Conservation (phyloP, 2,329 filamentous ascomycete genomes). For the Penicillium glabrum region DNA sequence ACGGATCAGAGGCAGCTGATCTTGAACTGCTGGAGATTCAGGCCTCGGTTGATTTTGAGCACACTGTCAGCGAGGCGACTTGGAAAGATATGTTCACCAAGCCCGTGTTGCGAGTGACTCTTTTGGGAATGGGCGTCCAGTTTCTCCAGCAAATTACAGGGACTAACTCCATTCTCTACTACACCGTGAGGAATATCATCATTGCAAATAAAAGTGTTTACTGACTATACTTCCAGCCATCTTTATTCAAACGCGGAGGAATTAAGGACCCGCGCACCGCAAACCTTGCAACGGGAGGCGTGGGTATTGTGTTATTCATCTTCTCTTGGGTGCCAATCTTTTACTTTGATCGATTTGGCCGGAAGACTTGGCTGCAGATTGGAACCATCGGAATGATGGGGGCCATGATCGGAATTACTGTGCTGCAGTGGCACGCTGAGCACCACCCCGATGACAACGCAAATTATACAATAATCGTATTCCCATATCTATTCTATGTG, state of each 20-base stretch:
- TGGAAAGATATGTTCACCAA: slow-evolving; percentile 17
- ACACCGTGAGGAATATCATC: slow-evolving; percentile 8
- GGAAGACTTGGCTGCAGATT: slow-evolving; percentile 20
- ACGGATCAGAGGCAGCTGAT: slow-evolving; percentile 15
- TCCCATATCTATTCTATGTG: slow-evolving; percentile 22
- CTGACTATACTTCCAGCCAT: slow-evolving; percentile 9
- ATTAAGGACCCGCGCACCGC: slow-evolving; percentile 13
- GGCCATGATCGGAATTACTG: slow-evolving; percentile 19
- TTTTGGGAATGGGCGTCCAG: slow-evolving; percentile 18
- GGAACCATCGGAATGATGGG: slow-evolving; percentile 19
- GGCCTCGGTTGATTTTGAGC: slow-evolving; percentile 15
- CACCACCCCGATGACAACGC: slow-evolving; percentile 6
- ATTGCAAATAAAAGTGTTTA: not conserved
- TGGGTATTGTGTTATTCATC: slow-evolving; percentile 17
- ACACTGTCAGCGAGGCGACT: slow-evolving; percentile 9
- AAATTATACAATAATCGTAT: slow-evolving; percentile 16
- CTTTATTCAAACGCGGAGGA: slow-evolving; percentile 18
- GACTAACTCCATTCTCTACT: slow-evolving; percentile 21
- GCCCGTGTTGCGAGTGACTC: slow-evolving; percentile 16
- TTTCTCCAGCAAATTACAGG: slow-evolving; percentile 21
- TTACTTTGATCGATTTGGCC: slow-evolving; percentile 18
- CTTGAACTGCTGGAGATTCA: slow-evolving; percentile 20
- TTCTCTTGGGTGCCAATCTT: slow-evolving; percentile 19
- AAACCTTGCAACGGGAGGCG: slow-evolving; percentile 17
- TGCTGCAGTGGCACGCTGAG: slow-evolving; percentile 17